Evolutionary conservation across 2,329 filamentous ascomycete genomes (phyloP), one percentile per base, ranked within the genome.

Genomic region (Neoascochyta sp.): DNA sequence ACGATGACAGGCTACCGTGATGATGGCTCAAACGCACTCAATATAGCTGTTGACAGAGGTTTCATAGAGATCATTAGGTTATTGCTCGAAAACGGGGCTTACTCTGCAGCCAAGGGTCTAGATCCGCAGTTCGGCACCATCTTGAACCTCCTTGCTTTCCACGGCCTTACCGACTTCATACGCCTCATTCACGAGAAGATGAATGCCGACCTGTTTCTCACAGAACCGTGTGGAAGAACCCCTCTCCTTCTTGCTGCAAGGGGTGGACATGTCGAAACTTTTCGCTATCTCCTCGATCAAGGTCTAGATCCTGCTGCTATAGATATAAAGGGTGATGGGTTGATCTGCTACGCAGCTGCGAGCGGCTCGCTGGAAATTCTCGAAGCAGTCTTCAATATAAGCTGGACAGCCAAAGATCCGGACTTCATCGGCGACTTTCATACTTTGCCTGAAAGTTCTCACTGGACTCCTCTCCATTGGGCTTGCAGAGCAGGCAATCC

Each of bases 321-420:
- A 21, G 28, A 35, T 15, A 17, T 17, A 7, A 36, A 34, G 17
- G 35, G 38, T 2, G 38, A 39, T 15, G 16, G 22, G 14, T 7
- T 41, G 5, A 12, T 37, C 2, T 21, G 14, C 12, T 35, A 32
- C 22, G 38, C 38, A 7, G 22, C 35, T 12, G 34, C 35, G 9
- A 27, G 32, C 16, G 34, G 35, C 10, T 41, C 37, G 1, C 7
- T 33, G 8, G 16, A 32, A n/a, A n/a, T 37, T 15, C 16, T 41
- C 8, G 16, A 31, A n/a, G 9, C 7, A 16, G 18, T 33, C 7
- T 12, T 39, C n/a, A n/a, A n/a, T n/a, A n/a, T n/a, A n/a, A n/a
- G n/a, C n/a, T n/a, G n/a, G n/a, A n/a, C n/a, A n/a, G n/a, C n/a
- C n/a, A n/a, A n/a, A n/a, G n/a, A n/a, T n/a, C n/a, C n/a, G n/a